Evolutionary conservation across 169 alveolate genomes (phyloP), one percentile per base, ranked within the genome.

Genomic region (Plasmodium vivax): DNA sequence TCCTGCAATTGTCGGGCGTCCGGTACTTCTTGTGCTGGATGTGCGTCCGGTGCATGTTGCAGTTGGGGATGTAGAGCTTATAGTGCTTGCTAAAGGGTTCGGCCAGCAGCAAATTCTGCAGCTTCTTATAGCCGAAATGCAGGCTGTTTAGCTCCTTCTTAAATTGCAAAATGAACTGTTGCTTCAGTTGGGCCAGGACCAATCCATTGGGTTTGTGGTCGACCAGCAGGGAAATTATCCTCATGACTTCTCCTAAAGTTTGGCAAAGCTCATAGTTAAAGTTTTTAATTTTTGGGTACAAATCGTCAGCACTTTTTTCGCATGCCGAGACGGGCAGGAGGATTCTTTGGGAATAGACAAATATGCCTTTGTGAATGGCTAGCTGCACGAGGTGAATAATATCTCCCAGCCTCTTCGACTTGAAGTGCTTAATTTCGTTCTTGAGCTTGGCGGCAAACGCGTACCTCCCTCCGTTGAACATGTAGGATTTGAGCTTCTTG

Each of bases 231-330:
- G 97, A 96, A 14, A 96, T 91, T 1, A 96, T 96, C 7, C 82
- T 74, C 75, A 85, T 79, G 12, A 96, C 97, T 93, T 96, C 97
- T 14, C 83, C 96, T 73, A 96, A 30, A 0, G 97, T 94, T 5
- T 94, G 79, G 54, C 97, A 96, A 41, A 95, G 83, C 36, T 96
- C 97, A 77, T 96, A 95, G 19, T 94, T 77, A 9, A 83, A 74
- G 56, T 92, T 95, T 93, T 95, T 96, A 43, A 93, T 47, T 72
- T 95, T 85, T 0, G 97, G 97, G 72, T 95, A 96, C 38, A 96
- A 43, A 79, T 96, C 97, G 51, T 96, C 96, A n/a, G 97, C 97
- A 45, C 97, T 96, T 75, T 95, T 96, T 93, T 95, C 97, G 72
- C 97, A 96, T 16, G 97, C 97, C 6, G 97, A 79, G 2, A 96